Evolutionary conservation across 2,329 filamentous ascomycete species (phyloP).

Genomic region (Cyclaneusma minus): DNA sequence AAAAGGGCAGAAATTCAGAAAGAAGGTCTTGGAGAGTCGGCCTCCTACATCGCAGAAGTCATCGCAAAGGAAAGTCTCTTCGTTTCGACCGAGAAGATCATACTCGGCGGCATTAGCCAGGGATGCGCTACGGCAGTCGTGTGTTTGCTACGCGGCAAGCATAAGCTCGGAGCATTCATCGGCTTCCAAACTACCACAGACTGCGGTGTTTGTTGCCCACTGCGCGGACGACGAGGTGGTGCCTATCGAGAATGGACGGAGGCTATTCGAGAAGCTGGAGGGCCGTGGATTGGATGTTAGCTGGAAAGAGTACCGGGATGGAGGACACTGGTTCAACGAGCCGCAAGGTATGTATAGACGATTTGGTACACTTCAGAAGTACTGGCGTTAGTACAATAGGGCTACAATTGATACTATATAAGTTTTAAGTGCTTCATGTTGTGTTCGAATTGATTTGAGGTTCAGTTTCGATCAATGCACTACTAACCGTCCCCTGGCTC

Average conservation of each 20-base stretch:
- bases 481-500: too few relatives aligned
- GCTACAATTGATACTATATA: too few relatives aligned
- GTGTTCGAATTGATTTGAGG: too few relatives aligned
- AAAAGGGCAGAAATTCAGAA: constrained; percentile 27
- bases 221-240: constrained; percentile 28
- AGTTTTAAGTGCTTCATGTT: too few relatives aligned
- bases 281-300: constrained; percentile 22
- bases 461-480: too few relatives aligned
- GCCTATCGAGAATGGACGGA: constrained; percentile 20
- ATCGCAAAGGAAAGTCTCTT: constrained; percentile 20
- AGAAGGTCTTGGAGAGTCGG: constrained; percentile 23
- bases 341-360: constrained; percentile 27
- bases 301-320: constrained; percentile 26
- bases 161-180: constrained; percentile 20
- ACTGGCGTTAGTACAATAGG: too few relatives aligned
- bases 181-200: constrained; percentile 15
- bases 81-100: constrained; percentile 21
- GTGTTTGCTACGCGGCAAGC: constrained; percentile 18
- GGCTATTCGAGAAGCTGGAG: constrained; percentile 19
- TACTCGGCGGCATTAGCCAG: constrained; percentile 31
- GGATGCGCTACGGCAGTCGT: constrained; percentile 26
- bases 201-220: constrained; percentile 29
- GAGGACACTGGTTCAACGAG: constrained; percentile 29
- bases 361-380: too few relatives aligned
- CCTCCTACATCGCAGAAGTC: constrained; percentile 18